Evolutionary conservation across 78 protist genomes (phyloP).

Genomic region (Cavenderia fasciculata): DNA sequence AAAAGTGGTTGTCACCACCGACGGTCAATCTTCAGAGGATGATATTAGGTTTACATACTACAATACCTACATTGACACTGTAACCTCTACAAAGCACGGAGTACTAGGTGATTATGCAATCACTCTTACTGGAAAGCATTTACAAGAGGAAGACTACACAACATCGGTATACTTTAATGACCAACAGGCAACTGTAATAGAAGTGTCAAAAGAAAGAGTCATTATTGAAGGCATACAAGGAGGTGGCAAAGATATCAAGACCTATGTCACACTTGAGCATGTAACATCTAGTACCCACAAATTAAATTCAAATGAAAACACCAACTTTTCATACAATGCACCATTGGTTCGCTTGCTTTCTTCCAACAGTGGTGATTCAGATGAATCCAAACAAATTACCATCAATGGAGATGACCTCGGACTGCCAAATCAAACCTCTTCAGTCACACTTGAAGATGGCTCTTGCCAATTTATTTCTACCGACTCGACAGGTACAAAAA

Average conservation of each 20-base stretch:
- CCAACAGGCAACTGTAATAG: neutral
- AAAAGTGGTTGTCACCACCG: neutral
- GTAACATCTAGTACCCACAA: too few species aligned
- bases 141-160: neutral
- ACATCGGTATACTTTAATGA: too few species aligned
- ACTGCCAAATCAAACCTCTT: neutral
- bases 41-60: neutral
- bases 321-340: constrained; percentile 3
- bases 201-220: too few species aligned
- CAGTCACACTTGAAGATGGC: too few species aligned
- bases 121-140: neutral
- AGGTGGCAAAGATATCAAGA: neutral
- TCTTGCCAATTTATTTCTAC: too few species aligned
- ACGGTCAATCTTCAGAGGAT: neutral
- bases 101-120: neutral
- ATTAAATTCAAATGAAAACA: neutral
- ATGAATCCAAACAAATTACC: neutral
- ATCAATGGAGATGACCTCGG: neutral
- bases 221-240: neutral
- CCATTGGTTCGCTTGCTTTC: neutral
- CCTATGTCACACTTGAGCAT: neutral
- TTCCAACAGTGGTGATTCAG: neutral
- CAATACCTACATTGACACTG: neutral
- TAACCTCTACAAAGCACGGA: neutral
- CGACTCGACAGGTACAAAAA: too few species aligned